A percentile compares a stretch with the other conserved stretches of the same genome.
Evolutionary conservation across 495 filamentous ascomycete species (phyloP).

Genomic region (Neurospora sp.): DNA sequence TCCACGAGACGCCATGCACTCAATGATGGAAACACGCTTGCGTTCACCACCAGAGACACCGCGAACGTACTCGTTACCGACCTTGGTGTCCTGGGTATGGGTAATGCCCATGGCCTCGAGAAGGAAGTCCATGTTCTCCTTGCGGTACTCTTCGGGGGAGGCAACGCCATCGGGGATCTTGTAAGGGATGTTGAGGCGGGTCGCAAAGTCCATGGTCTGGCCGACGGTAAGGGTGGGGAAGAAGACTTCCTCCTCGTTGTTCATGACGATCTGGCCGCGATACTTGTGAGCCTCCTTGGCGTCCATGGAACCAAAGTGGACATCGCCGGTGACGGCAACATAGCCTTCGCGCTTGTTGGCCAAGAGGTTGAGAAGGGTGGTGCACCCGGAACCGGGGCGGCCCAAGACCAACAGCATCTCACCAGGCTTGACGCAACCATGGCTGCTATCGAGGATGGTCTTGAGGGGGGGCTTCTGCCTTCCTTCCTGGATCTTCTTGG

Average conservation of each 20-base stretch:
- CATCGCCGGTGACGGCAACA: conserved; percentile 54
- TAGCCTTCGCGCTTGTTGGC: conserved; percentile 64
- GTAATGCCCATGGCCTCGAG: conserved; percentile 46
- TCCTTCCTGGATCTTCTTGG: conserved; percentile 32
- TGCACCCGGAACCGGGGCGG: conserved; percentile 65
- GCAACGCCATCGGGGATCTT: conserved; percentile 12
- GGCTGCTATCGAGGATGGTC: conserved; percentile 51
- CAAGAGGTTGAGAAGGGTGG: conserved; percentile 71
- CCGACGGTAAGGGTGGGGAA: conserved; percentile 54
- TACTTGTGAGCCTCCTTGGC: conserved; percentile 41
- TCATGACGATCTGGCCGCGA: conserved; percentile 48
- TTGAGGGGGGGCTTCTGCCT: conserved; percentile 41
- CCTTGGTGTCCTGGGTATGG: conserved; percentile 66
- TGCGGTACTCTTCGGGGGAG: conserved; percentile 9
- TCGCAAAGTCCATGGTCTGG: conserved; percentile 51
- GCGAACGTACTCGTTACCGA: conserved; percentile 74
- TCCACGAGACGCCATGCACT: conserved; percentile 20
- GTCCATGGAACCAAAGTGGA: conserved; percentile 57
- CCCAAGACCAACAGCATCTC: conserved; percentile 79
- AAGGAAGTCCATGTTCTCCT: conserved; percentile 15
- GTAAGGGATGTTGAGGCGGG: conserved; percentile 40
- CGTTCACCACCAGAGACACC: conserved; percentile 55
- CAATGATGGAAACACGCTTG: conserved; percentile 44
- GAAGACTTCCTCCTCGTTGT: conserved; percentile 52
- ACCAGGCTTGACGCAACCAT: conserved; percentile 45